phyloP scores from a whole-genome alignment of 2,329 filamentous ascomycete genomes.

The Verticillium alfalfae region DNA sequence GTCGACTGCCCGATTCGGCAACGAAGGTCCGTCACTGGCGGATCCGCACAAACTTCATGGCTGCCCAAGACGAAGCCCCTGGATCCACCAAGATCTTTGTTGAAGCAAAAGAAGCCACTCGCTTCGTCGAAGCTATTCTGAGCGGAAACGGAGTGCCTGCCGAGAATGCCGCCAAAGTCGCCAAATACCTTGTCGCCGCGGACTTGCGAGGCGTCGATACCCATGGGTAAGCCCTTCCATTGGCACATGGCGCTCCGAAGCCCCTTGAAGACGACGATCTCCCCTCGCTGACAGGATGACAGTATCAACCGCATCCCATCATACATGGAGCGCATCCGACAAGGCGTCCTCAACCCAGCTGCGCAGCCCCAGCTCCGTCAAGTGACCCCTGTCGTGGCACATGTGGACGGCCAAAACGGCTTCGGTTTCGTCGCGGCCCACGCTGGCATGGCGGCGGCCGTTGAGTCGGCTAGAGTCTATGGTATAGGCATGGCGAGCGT shows the following conservation, averaged over 20 bases:
- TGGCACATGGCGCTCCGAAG: neutral
- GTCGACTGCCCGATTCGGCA: neutral
- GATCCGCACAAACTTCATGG: neutral
- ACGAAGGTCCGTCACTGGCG: neutral
- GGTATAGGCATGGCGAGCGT: slow-evolving; percentile 74
- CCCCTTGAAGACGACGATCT: too few species aligned
- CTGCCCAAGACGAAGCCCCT: neutral
- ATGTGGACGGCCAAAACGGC: slow-evolving; percentile 62
- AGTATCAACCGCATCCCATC: slow-evolving; percentile 70
- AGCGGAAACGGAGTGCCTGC: slow-evolving; percentile 53
- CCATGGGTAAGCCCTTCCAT: slow-evolving; percentile 40
- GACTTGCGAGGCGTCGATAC: slow-evolving; percentile 77
- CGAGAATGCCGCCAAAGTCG: slow-evolving; percentile 55
- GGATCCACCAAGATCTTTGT: slow-evolving; percentile 22
- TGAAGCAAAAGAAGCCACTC: slow-evolving; percentile 29
- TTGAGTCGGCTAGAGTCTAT: slow-evolving; percentile 56
- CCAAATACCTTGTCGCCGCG: slow-evolving; percentile 65
- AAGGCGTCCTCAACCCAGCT: slow-evolving; percentile 59
- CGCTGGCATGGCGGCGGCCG: slow-evolving; percentile 59
- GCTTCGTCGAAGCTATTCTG: slow-evolving; percentile 51
- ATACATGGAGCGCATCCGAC: slow-evolving; percentile 68
- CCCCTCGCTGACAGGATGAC: too few species aligned
- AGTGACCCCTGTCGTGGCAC: slow-evolving; percentile 65
- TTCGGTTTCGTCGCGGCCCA: slow-evolving; percentile 72
- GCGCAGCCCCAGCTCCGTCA: slow-evolving; percentile 54